Conservation (phyloP, 495 filamentous ascomycete genomes). For the Talaromyces wortmannii region DNA sequence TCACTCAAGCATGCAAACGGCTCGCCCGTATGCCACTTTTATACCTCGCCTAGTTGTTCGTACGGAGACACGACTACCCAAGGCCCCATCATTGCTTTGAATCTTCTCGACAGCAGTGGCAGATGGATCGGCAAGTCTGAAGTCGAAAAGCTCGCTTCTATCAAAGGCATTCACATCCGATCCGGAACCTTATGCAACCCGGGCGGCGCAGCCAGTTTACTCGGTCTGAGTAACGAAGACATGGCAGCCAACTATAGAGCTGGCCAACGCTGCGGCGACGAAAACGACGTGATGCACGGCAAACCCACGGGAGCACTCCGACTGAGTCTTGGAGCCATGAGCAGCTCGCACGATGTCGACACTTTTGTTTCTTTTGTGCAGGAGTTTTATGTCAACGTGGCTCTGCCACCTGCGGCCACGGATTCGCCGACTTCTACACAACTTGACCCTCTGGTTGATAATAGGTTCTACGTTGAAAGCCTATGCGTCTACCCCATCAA, state of each 20-base stretch:
- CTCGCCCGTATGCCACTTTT: constrained; percentile 55
- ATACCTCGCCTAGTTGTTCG: constrained; percentile 34
- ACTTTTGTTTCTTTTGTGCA: constrained; percentile 61
- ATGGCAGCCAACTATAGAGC: constrained; percentile 74
- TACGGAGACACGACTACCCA: constrained; percentile 40
- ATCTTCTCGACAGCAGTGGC: constrained; percentile 58
- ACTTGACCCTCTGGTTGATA: constrained; percentile 8
- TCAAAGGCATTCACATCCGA: constrained; percentile 73
- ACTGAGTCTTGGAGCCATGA: constrained; percentile 84
- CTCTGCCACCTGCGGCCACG: constrained; percentile 14
- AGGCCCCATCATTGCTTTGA: constrained; percentile 82
- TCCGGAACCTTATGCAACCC: constrained; percentile 90
- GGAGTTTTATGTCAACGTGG: constrained; percentile 67
- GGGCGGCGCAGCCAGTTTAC: constrained; percentile 65
- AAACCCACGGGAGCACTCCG: constrained; percentile 85
- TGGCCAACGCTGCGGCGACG: constrained; percentile 72
- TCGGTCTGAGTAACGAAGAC: constrained; percentile 68
- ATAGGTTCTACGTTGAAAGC: constrained; percentile 47
- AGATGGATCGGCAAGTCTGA: constrained; percentile 75
- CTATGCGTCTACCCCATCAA: constrained; percentile 80
- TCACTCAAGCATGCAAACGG: constrained; percentile 63
- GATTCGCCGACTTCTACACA: constrained; percentile 10
- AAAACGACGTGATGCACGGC: constrained; percentile 72
- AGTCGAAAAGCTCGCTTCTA: constrained; percentile 72
- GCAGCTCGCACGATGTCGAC: constrained; percentile 67